phyloP scores from a whole-genome alignment of 768 basidiomycete genomes.

The Termitomyces titanicus region DNA sequence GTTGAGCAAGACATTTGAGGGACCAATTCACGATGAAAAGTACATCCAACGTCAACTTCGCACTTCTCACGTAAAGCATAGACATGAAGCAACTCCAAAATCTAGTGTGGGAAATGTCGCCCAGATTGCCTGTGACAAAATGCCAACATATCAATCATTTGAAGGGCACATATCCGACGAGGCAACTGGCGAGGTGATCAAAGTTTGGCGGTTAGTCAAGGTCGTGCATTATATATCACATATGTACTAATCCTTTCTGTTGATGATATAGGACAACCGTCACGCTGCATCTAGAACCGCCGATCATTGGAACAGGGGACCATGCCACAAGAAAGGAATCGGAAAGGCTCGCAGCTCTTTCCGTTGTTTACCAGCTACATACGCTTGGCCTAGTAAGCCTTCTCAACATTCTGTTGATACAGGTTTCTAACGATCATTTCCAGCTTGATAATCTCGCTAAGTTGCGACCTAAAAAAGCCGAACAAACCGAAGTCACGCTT shows the following conservation, averaged over 20 bases:
- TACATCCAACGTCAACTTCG: conserved; percentile 30
- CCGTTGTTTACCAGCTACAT: conserved; percentile 69
- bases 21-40: conserved; percentile 30
- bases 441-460: conserved; percentile 38
- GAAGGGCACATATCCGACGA: conserved; percentile 24
- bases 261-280: conserved; percentile 34
- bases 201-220: conserved; percentile 44
- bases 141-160: conserved; percentile 29
- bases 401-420: background rate
- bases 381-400: conserved; percentile 57
- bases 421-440: background rate
- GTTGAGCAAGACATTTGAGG: conserved; percentile 20
- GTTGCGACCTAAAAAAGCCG: conserved; percentile 18
- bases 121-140: conserved; percentile 20
- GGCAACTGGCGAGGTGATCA: conserved; percentile 14
- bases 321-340: conserved; percentile 56
- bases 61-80: conserved; percentile 27
- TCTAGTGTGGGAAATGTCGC: conserved; percentile 39
- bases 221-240: background rate
- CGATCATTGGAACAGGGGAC: conserved; percentile 63
- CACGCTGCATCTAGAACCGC: conserved; percentile 31
- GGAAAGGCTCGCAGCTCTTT: conserved; percentile 71
- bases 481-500: conserved; percentile 30
- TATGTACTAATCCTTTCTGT: background rate
- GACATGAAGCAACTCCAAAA: conserved; percentile 33